phyloP scores from a whole-genome alignment of 1,284 basidiomycete genomes.

The Jaminaea rosea region DNA sequence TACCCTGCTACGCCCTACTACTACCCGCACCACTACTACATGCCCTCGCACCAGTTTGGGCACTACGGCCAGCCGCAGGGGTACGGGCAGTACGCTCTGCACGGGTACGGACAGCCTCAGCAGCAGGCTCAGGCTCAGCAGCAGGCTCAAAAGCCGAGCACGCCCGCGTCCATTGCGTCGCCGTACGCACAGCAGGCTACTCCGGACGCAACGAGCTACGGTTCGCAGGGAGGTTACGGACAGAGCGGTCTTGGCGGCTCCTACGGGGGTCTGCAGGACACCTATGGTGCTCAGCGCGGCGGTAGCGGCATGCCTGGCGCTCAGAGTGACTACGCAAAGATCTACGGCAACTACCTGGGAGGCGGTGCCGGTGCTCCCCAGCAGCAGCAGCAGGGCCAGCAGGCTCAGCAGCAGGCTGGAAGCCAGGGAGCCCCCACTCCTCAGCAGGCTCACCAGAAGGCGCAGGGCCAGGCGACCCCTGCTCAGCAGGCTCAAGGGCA shows the following conservation, averaged over 20 bases:
- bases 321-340: slow-evolving; percentile 38
- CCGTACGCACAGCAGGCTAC: slow-evolving; percentile 22
- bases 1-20: slow-evolving; percentile 35
- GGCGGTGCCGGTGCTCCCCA: slow-evolving; percentile 11
- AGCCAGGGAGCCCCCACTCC: slow-evolving; percentile 18
- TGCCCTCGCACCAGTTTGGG: slow-evolving; percentile 47
- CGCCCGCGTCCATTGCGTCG: slow-evolving; percentile 34
- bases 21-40: slow-evolving; percentile 46
- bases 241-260: not conserved
- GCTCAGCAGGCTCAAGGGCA: not conserved
- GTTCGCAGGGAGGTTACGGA: slow-evolving; percentile 9
- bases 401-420: slow-evolving; percentile 9
- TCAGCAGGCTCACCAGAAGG: slow-evolving; percentile 14
- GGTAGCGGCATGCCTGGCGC: slow-evolving; percentile 23
- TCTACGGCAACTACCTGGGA: slow-evolving; percentile 26
- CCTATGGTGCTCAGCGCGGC: slow-evolving; percentile 26
- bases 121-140: slow-evolving; percentile 8
- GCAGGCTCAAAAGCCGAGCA: slow-evolving; percentile 38
- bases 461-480: not conserved
- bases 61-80: slow-evolving; percentile 45
- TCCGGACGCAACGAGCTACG: slow-evolving; percentile 10
- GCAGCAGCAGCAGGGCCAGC: slow-evolving; percentile 30
- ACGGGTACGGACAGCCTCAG: slow-evolving; percentile 43
- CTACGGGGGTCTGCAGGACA: slow-evolving; percentile 37
- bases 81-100: slow-evolving; percentile 45